A percentile compares a stretch with the other conserved stretches of the same genome.
These are phyloP conservation scores for Flaveria linearis DNA, from an alignment of 129 eudicot genomes.

Conservation along the genomic window DNA sequence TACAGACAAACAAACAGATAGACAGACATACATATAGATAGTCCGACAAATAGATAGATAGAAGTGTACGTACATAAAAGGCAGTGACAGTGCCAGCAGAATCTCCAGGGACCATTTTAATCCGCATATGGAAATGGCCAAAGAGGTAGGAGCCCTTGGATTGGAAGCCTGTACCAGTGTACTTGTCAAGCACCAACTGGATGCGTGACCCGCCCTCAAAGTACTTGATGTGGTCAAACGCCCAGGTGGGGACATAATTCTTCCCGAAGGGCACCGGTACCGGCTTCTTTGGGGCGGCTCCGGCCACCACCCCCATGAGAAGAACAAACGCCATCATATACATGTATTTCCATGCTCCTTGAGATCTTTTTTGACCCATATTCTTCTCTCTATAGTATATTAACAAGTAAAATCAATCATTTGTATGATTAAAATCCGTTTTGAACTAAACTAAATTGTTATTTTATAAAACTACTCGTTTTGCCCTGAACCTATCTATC, in stretches of 20 bases:
- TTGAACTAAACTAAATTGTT: too few relatives aligned
- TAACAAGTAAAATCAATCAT: neutral
- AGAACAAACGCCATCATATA: conserved; percentile 12
- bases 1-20: neutral
- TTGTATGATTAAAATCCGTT: too few relatives aligned
- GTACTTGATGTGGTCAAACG: conserved; percentile 88
- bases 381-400: neutral
- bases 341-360: conserved; percentile 7
- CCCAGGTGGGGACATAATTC: conserved; percentile 86
- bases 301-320: conserved; percentile 38
- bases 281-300: conserved; percentile 55
- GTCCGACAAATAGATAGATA: neutral
- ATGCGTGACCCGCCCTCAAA: conserved; percentile 62
- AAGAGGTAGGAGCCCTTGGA: conserved; percentile 87
- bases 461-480: too few relatives aligned
- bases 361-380: conserved; percentile 15
- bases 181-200: conserved; percentile 68
- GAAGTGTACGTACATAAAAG: conserved; percentile 56
- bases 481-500: too few relatives aligned
- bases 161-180: conserved; percentile 78
- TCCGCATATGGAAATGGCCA: conserved; percentile 78
- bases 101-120: conserved; percentile 80
- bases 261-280: conserved; percentile 70
- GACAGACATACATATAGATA: neutral
- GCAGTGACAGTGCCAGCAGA: conserved; percentile 97